Evolutionary conservation across 176 grass and related monocot species (phyloP), one percentile per base, ranked within the genome.

Genomic region (Alloteropsis semialata): DNA sequence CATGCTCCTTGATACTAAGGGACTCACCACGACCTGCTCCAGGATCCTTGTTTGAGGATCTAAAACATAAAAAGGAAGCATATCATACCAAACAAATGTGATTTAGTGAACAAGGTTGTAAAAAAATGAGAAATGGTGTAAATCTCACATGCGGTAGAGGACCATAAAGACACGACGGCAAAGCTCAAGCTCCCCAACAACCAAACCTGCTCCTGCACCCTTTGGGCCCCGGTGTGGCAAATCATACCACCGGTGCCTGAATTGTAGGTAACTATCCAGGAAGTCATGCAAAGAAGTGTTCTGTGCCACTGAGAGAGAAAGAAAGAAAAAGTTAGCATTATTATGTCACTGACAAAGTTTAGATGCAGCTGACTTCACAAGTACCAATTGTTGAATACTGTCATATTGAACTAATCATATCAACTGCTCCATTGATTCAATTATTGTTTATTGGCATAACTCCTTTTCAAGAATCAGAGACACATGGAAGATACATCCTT

Each of bases 211-310:
- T 86, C 93, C 90, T 74, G 80, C 66, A 53, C 86, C 87, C 77
- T 74, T 90, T 8, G 87, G 88, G 15, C 76, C 87, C 16, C 87
- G 77, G 78, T 95, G 90, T 77, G 96, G 92, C 44, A 98, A 88
- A 88, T 98, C 96, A 80, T 93, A 98, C 96, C 96, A 95, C 43
- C 96, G 84, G 77, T 98, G 87, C 76, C 96, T 80, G 71, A 91
- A 98, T 85, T 95, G 91, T 85, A 98, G 73, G 69, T 98, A 98
- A 92, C 91, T 98, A 81, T 98, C 91, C 44, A 98, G 86, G 87
- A 98, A 95, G 14, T 84, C 89, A 68, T 95, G 91, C 88, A 98
- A 65, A 49, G 89, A 95, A 72, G 79, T 68, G 81, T 98, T 85
- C 77, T 82, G 88, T 75, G 93, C 90, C 74, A 93, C 96, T 98